Percentiles rank a stretch among this genome's conserved stretches.
Evolutionary conservation across 192 early-diverging fungal species (phyloP).

Genomic region (Coemansia sp.): DNA sequence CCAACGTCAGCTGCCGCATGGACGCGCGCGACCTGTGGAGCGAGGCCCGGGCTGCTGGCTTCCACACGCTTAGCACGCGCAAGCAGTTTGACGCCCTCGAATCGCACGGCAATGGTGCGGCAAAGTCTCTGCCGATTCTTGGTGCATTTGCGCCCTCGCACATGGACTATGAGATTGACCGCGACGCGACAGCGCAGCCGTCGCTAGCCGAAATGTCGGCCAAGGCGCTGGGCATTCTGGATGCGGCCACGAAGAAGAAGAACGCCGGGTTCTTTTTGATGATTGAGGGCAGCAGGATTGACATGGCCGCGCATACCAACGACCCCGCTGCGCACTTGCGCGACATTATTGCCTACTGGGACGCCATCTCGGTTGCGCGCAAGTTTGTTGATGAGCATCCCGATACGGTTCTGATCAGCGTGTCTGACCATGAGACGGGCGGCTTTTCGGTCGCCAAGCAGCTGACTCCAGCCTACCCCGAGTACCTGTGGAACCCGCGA

Average conservation of each 20-base stretch:
- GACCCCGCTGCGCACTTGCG: slow-evolving; percentile 91
- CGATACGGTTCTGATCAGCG: slow-evolving; percentile 89
- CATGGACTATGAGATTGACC: slow-evolving; percentile 95
- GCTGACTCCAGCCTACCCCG: slow-evolving; percentile 71
- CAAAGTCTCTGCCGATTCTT: slow-evolving; percentile 65
- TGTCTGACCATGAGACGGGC: slow-evolving; percentile 97
- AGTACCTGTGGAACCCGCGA: slow-evolving; percentile 86
- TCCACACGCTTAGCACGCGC: slow-evolving; percentile 61
- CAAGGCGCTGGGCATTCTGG: slow-evolving; percentile 82
- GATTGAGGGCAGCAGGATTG: slow-evolving; percentile 96
- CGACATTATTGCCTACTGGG: slow-evolving; percentile 92
- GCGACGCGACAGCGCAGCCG: slow-evolving; percentile 67
- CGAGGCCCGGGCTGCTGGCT: slow-evolving; percentile 65
- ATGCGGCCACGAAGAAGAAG: slow-evolving; percentile 49
- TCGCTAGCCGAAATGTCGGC: slow-evolving; percentile 82
- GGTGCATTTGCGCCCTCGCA: slow-evolving; percentile 83
- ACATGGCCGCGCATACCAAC: slow-evolving; percentile 96
- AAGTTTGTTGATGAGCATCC: slow-evolving; percentile 80
- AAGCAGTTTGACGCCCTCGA: slow-evolving; percentile 67
- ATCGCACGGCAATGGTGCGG: background rate
- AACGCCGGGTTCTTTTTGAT: slow-evolving; percentile 92
- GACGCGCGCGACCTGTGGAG: slow-evolving; percentile 74
- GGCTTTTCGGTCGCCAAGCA: slow-evolving; percentile 87
- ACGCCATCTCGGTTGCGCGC: slow-evolving; percentile 70
- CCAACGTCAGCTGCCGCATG: slow-evolving; percentile 68